Conservation (phyloP, 1,139 yeast species). For the Pichia sp. region DNA sequence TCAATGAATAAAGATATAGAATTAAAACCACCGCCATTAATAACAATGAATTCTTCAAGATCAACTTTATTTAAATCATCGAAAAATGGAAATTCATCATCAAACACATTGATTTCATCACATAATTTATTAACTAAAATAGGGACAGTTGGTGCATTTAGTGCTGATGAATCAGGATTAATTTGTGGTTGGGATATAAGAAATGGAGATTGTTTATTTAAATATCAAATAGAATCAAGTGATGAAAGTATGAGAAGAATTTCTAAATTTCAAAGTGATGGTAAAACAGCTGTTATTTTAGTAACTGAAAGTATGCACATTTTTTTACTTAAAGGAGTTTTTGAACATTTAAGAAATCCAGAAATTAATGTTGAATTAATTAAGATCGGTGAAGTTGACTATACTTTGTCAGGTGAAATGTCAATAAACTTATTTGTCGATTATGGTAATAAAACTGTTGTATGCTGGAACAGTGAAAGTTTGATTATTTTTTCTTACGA, state of each 20-base stretch:
- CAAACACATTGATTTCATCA: conserved; percentile 5
- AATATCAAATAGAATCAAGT: background rate
- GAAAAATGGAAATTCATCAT: background rate
- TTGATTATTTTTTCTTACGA: conserved; percentile 17
- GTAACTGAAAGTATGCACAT: conserved; percentile 21
- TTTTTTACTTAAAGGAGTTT: conserved; percentile 17
- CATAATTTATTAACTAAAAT: conserved; percentile 20
- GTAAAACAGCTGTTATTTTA: conserved; percentile 21
- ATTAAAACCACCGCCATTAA: background rate
- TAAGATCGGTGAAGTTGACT: conserved; percentile 12
- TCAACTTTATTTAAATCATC: background rate
- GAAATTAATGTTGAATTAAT: conserved; percentile 9
- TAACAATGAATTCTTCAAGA: background rate
- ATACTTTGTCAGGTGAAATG: background rate
- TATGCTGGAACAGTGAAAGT: conserved; percentile 26
- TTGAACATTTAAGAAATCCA: conserved; percentile 9
- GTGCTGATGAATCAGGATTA: conserved; percentile 38
- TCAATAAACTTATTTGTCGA: conserved; percentile 36
- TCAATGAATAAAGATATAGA: conserved; percentile 1
- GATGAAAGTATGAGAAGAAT: conserved; percentile 13
- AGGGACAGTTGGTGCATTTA: conserved; percentile 31
- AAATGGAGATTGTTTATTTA: conserved; percentile 14
- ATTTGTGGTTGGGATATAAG: conserved; percentile 34
- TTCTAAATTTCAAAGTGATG: conserved; percentile 24
- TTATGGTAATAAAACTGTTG: conserved; percentile 43